phyloP scores from a whole-genome alignment of 371 early-diverging fungal genomes.

The Mycotypha africana region DNA sequence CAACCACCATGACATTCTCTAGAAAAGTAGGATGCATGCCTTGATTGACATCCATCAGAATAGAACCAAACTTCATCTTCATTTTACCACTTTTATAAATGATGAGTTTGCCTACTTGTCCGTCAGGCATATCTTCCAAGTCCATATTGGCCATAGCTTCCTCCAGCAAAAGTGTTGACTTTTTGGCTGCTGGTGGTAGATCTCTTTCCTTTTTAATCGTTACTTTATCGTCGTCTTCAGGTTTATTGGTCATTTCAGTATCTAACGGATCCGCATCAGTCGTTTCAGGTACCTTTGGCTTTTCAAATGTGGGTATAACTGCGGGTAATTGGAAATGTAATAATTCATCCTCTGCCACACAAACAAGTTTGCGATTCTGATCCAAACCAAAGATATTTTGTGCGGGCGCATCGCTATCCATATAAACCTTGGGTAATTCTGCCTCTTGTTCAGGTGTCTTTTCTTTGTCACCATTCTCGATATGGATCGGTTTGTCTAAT shows the following conservation, averaged over 20 bases:
- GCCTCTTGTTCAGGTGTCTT: slow-evolving; percentile 1
- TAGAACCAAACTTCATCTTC: slow-evolving; percentile 61
- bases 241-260: slow-evolving; percentile 26
- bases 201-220: slow-evolving; percentile 1
- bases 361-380: slow-evolving; percentile 27
- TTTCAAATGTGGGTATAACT: slow-evolving; percentile 40
- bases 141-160: slow-evolving; percentile 26
- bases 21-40: slow-evolving; percentile 58
- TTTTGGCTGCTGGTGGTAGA: slow-evolving; percentile 44
- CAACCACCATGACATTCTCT: slow-evolving; percentile 58
- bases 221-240: slow-evolving; percentile 32
- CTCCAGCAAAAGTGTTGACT: slow-evolving; percentile 17
- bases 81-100: slow-evolving; percentile 71
- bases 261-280: too few species aligned
- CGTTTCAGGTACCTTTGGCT: slow-evolving; percentile 17
- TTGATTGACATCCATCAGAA: slow-evolving; percentile 55
- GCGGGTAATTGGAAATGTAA: slow-evolving; percentile 42
- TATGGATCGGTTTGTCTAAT: too few species aligned
- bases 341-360: slow-evolving; percentile 39
- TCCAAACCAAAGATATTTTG: slow-evolving; percentile 35
- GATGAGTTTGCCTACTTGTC: slow-evolving; percentile 62
- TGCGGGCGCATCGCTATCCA: slow-evolving; percentile 44
- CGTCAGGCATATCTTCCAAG: slow-evolving; percentile 43
- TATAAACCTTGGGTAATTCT: slow-evolving; percentile 9
- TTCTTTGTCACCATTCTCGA: too few species aligned